A percentile compares a stretch with the other conserved stretches of the same genome.
These are phyloP conservation scores for Achaetomium macrosporum DNA, from an alignment of 2,329 filamentous ascomycete species.

Conservation along the genomic window DNA sequence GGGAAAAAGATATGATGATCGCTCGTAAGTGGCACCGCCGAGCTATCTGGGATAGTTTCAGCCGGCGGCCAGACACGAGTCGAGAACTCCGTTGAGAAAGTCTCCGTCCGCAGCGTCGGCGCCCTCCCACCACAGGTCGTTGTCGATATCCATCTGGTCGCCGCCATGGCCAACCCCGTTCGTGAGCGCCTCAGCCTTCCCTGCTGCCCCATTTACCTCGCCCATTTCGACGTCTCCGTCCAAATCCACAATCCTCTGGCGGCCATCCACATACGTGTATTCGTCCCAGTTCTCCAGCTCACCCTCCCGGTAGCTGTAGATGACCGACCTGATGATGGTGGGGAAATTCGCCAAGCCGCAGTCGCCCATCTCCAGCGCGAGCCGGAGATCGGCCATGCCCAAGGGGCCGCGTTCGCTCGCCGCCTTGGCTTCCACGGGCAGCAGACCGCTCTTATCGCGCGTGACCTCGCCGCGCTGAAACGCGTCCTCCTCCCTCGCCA, in stretches of 20 bases:
- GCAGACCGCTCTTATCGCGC: slow-evolving; percentile 67
- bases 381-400: slow-evolving; percentile 69
- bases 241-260: slow-evolving; percentile 24
- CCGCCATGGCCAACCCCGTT: slow-evolving; percentile 41
- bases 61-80: slow-evolving; percentile 32
- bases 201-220: slow-evolving; percentile 27
- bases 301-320: slow-evolving; percentile 67
- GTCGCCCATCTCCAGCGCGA: slow-evolving; percentile 71
- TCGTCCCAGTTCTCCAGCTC: slow-evolving; percentile 64
- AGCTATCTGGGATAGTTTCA: neutral
- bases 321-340: slow-evolving; percentile 63
- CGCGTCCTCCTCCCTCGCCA: slow-evolving; percentile 69
- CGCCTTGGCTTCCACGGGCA: slow-evolving; percentile 76
- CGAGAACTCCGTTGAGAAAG: slow-evolving; percentile 50
- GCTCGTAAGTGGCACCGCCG: neutral
- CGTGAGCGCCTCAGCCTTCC: slow-evolving; percentile 33
- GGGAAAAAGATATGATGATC: neutral
- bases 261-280: slow-evolving; percentile 47
- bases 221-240: slow-evolving; percentile 31
- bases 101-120: slow-evolving; percentile 46
- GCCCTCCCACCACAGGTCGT: slow-evolving; percentile 58
- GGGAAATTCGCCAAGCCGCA: slow-evolving; percentile 73
- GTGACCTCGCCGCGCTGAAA: slow-evolving; percentile 67
- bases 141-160: slow-evolving; percentile 56
- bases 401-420: slow-evolving; percentile 66